Evolutionary conservation across 805 yeast genomes (phyloP), one percentile per base, ranked within the genome.

Genomic region (Wickerhamomyces canadensis): DNA sequence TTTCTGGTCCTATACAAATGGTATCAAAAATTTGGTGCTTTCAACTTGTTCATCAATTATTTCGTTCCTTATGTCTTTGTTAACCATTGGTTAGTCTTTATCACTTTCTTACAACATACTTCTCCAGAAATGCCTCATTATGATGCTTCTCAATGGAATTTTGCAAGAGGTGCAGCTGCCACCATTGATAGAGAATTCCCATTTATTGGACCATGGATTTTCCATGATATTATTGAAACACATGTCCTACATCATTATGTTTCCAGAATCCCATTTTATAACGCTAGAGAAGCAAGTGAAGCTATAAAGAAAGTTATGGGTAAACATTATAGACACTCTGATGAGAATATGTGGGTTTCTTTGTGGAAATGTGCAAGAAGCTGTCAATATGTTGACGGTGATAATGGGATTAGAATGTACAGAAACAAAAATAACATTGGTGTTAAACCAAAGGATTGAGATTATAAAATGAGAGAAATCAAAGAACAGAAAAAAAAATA

Each of bases 141-240:
- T 57, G 71, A 67, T 33, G 70, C 67, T 36, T 51, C 56, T 14
- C 70, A 74, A 58, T 76, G 83, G 83, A 76, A 69, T 40, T 76
- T 76, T 48, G 81, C 81, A 39, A 65, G 77, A 52, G 83, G 83
- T 56, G 80, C 83, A 7, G 81, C 81, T 44, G 74, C 80, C 31
- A 76, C 83, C 26, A 73, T 76, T 44, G 83, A 76, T 55, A 66
- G 82, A 58, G 66, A 76, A 45, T 76, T 68, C 53, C 81, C 81
- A 9, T 74, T 76, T 42, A 56, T 76, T 37, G 83, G 81, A 39
- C 71, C 74, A 57, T 74, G 75, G 70, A 67, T 83, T 54, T 81
- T 85, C 78, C 95, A 85, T 62, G 94, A 84, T 59, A 85, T 85
- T 55, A 84, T 85, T 55, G 95, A 85, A 67, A 86, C 95, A 36